phyloP scores from a whole-genome alignment of 73 alveolate species.

The Tetrahymena elliotti region DNA sequence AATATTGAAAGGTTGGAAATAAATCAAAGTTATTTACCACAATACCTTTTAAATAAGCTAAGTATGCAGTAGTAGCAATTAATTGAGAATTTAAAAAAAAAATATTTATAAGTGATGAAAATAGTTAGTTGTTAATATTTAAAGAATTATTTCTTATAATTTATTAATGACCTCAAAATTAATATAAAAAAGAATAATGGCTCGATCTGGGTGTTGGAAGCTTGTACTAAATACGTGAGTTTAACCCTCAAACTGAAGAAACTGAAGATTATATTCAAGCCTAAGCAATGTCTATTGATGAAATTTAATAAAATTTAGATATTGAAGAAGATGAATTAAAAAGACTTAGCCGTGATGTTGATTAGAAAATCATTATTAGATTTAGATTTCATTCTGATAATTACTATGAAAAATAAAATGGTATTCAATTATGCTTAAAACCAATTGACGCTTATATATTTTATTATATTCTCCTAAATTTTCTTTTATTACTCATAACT shows the following conservation, averaged over 20 bases:
- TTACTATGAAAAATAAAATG: background rate
- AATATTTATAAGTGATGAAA: background rate
- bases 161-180: background rate
- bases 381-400: background rate
- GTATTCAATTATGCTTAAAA: background rate
- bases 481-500: background rate
- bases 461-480: background rate
- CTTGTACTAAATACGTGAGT: background rate
- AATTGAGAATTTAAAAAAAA: background rate
- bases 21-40: background rate
- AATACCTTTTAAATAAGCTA: background rate
- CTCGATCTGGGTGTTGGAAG: background rate
- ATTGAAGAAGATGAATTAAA: background rate
- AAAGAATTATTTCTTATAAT: background rate
- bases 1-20: background rate
- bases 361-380: background rate
- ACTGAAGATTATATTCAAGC: background rate
- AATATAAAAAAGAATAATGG: background rate
- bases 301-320: background rate
- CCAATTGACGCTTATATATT: background rate
- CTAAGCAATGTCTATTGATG: background rate
- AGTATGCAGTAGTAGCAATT: background rate
- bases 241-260: background rate
- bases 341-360: background rate
- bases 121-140: background rate